Evolutionary conservation across 2,329 filamentous ascomycete genomes (phyloP).

Genomic region (Diplocarpon rosae): DNA sequence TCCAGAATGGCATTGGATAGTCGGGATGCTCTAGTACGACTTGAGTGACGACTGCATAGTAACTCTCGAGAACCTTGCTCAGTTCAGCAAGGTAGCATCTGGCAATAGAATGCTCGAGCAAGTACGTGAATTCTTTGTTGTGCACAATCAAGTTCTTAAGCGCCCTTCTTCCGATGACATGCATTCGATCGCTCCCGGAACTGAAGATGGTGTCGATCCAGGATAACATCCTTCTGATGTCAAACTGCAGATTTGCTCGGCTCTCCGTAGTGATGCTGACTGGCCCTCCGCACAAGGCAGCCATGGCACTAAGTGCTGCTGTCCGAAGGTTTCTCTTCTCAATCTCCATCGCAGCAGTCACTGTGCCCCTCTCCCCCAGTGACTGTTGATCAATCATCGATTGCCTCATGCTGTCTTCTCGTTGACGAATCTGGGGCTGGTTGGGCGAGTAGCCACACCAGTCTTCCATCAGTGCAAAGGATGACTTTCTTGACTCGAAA

Average conservation of each 20-base stretch:
- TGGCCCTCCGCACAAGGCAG: conserved; percentile 75
- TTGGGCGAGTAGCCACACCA: conserved; percentile 98
- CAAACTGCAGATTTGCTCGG: conserved; percentile 78
- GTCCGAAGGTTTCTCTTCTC: conserved; percentile 88
- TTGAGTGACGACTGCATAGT: conserved; percentile 84
- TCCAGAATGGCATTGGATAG: conserved; percentile 82
- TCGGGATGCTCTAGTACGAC: conserved; percentile 76
- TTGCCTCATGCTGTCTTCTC: conserved; percentile 80
- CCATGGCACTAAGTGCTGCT: conserved; percentile 91
- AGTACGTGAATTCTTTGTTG: conserved; percentile 75
- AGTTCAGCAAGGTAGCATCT: conserved; percentile 78
- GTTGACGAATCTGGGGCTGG: conserved; percentile 65
- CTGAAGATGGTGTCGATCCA: conserved; percentile 97
- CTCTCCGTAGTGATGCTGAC: conserved; percentile 83
- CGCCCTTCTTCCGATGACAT: conserved; percentile 78
- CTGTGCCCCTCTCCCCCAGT: conserved; percentile 61
- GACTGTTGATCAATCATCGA: conserved; percentile 70
- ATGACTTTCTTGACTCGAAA: conserved; percentile 89
- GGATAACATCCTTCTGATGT: conserved; percentile 80
- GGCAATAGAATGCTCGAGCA: conserved; percentile 82
- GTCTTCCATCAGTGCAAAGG: conserved; percentile 95
- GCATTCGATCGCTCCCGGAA: conserved; percentile 81
- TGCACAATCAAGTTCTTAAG: conserved; percentile 82
- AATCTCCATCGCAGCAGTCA: conserved; percentile 88
- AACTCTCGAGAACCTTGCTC: conserved; percentile 81